phyloP scores from a whole-genome alignment of 1,284 basidiomycete genomes.

The Boletus mariae region DNA sequence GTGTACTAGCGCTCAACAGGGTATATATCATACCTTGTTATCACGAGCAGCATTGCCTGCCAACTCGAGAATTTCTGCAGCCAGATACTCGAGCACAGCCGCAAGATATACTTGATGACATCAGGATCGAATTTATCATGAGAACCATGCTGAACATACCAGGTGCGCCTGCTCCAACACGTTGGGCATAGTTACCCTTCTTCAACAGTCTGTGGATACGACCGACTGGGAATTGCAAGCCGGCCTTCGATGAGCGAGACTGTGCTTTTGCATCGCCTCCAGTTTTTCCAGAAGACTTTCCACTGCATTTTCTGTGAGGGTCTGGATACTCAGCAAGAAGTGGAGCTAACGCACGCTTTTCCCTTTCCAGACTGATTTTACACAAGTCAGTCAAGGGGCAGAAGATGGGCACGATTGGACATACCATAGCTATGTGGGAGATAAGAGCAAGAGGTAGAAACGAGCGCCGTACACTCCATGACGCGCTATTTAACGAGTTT shows the following conservation, averaged over 20 bases:
- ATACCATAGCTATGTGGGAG: constrained; percentile 24
- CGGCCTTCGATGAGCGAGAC: constrained; percentile 75
- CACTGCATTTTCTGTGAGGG: constrained; percentile 33
- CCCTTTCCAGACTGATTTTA: constrained; percentile 49
- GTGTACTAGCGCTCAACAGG: not conserved
- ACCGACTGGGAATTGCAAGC: constrained; percentile 83
- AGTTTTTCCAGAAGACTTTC: constrained; percentile 55
- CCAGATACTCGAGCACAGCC: constrained; percentile 80
- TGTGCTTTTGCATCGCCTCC: constrained; percentile 48
- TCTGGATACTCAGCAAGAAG: not conserved
- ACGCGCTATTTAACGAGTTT: constrained; percentile 33
- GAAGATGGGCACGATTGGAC: not conserved
- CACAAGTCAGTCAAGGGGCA: not conserved
- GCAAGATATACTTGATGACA: constrained; percentile 71
- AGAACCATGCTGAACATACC: constrained; percentile 43
- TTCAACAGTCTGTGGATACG: constrained; percentile 85
- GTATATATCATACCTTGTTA: constrained; percentile 43
- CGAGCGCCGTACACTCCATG: not conserved
- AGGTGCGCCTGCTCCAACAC: constrained; percentile 68
- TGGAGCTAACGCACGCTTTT: constrained; percentile 40
- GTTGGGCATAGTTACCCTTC: constrained; percentile 75
- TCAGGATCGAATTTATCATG: not conserved
- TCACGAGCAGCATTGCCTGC: constrained; percentile 80
- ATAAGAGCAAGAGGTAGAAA: constrained; percentile 14
- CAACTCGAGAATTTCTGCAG: constrained; percentile 85